Conservation (phyloP, 2,329 filamentous ascomycete genomes). For the Talaromyces sp. region DNA sequence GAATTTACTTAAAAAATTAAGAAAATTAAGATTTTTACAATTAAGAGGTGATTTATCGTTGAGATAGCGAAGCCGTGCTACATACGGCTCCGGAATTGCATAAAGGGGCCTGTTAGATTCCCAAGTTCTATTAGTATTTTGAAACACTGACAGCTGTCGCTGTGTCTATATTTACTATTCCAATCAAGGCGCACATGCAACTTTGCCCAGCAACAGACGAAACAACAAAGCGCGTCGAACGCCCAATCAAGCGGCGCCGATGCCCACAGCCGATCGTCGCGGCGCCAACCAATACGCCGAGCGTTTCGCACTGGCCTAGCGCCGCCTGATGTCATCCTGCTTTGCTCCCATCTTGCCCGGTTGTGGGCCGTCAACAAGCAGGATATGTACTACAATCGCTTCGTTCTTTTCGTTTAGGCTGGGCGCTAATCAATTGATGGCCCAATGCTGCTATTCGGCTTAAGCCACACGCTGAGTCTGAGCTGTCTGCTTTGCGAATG, state of each 20-base stretch:
- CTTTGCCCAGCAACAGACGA: not conserved
- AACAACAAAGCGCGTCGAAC: slow-evolving; percentile 6
- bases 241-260: slow-evolving; percentile 6
- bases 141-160: not conserved
- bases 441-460: not conserved
- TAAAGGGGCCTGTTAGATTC: too few species aligned
- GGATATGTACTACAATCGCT: not conserved
- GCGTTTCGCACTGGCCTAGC: not conserved
- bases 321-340: not conserved
- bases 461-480: not conserved
- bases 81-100: too few species aligned
- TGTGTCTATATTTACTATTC: not conserved
- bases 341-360: not conserved
- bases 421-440: not conserved
- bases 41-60: too few species aligned
- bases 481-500: not conserved
- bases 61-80: too few species aligned
- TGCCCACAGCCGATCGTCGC: not conserved
- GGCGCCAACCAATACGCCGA: not conserved
- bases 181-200: not conserved
- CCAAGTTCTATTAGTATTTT: not conserved
- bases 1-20: too few species aligned
- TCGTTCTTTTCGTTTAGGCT: not conserved
- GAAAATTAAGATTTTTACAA: too few species aligned
- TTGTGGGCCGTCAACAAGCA: not conserved